phyloP scores from a whole-genome alignment of 441 rosid species.

The Metrosideros polymorpha region DNA sequence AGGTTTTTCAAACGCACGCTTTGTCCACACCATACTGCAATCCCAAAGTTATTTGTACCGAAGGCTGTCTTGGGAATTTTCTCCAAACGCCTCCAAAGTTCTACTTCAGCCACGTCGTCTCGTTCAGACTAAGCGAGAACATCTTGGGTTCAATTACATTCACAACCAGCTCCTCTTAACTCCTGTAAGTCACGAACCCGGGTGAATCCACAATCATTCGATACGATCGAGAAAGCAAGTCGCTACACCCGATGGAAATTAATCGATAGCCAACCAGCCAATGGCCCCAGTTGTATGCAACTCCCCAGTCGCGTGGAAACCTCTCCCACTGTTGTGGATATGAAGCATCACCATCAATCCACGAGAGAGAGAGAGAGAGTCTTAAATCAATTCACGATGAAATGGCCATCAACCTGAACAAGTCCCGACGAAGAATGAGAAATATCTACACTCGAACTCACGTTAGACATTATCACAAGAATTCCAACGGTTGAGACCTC shows the following conservation, averaged over 20 bases:
- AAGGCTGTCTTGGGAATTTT: not conserved
- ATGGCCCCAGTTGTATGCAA: too few relatives aligned
- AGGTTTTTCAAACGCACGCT: too few relatives aligned
- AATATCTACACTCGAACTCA: not conserved
- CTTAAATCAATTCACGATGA: too few relatives aligned
- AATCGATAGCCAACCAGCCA: not conserved
- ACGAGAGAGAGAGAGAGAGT: too few relatives aligned
- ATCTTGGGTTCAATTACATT: too few relatives aligned
- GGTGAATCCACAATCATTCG: too few relatives aligned
- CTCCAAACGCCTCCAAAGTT: not conserved
- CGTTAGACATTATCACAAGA: not conserved
- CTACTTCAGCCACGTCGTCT: not conserved
- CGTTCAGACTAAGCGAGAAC: not conserved
- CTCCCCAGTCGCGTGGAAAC: not conserved
- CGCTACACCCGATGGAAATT: not conserved
- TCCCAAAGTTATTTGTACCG: not conserved
- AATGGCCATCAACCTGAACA: not conserved
- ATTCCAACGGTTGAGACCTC: not conserved
- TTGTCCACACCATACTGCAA: not conserved
- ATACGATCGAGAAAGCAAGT: not conserved
- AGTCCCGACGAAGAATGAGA: not conserved
- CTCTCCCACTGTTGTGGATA: too few relatives aligned
- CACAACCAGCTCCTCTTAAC: not conserved
- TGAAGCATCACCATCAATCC: too few relatives aligned
- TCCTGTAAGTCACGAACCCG: too few relatives aligned